Base-by-base conservation (phyloP, 2,329 filamentous ascomycete genomes). In the Stenocarpella maydis region DNA sequence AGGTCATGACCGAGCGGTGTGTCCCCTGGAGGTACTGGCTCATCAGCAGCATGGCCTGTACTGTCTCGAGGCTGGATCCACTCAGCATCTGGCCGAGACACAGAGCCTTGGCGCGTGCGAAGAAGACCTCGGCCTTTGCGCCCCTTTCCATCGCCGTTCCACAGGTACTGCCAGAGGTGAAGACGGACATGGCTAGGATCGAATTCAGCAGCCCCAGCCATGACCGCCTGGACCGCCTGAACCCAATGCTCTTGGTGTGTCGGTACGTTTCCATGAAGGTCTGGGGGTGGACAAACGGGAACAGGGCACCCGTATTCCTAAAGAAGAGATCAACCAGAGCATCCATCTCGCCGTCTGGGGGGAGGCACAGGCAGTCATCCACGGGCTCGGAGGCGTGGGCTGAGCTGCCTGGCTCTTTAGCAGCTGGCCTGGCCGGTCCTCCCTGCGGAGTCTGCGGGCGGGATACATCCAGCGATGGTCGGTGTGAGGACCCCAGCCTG, bases 1-100 rank as follows among this genome's bases (percentile, higher is more conserved):
- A 88, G 2, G 86, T 83, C 66, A 87, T 82, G 2, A 86, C 78
- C 0, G 85, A 86, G 24, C 82, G 82, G 45, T 86, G 83, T 0
- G 85, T 87, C 2, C 86, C 85, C 72, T 88, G 85, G 0, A 87
- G 78, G 68, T 87, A 88, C 58, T 85, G 83, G 5, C 81, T 81
- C 72, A 83, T 79, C 0, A 88, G 69, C 0, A 88, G 77, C 9
- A 87, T 78, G 50, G 81, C 82, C 73, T 87, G 84, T 0, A 87
- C 85, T 49, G 80, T 79, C 72, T 87, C 85, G 0, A 86, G 71
- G 39, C 80, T 86, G 2, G 82, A 79, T 2, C 78, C 79, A 21
- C 78, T 75, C 49, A 80, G 73, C 61, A 82, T 80, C 43, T 83
- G 78, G 1, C 77, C 79, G 15, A 82, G 75, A 53, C 82, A 86